A percentile compares a stretch with the other conserved stretches of the same genome.
Evolutionary conservation across 768 basidiomycete genomes (phyloP).

Genomic region (Boletellus emodensis): DNA sequence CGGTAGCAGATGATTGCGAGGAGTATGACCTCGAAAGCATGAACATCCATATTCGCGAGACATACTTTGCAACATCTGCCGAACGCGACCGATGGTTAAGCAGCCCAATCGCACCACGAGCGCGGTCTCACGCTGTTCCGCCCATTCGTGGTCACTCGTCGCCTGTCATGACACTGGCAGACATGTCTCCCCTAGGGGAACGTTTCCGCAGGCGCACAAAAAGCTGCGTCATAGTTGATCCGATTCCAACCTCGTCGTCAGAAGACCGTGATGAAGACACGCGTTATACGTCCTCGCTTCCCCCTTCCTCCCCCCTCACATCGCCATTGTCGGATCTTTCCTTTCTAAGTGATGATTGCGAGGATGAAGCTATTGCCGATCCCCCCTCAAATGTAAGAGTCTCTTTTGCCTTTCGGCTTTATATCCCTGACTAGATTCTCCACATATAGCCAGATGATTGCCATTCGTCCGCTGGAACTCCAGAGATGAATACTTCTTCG

Average conservation of each 20-base stretch:
- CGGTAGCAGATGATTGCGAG: conserved; percentile 19
- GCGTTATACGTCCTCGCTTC: conserved; percentile 23
- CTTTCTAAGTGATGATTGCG: conserved; percentile 28
- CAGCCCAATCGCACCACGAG: conserved; percentile 39
- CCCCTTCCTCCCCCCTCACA: conserved; percentile 43
- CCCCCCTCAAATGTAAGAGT: conserved; percentile 28
- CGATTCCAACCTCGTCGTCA: neutral
- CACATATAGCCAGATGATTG: conserved; percentile 11
- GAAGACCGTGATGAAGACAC: conserved; percentile 16
- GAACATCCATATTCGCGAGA: conserved; percentile 39
- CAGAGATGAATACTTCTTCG: conserved; percentile 13
- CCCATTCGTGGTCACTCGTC: conserved; percentile 22
- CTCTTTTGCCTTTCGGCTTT: conserved; percentile 11
- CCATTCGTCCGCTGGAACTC: conserved; percentile 2
- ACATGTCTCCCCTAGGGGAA: conserved; percentile 6
- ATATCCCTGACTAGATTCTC: conserved; percentile 1
- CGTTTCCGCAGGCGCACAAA: conserved; percentile 1
- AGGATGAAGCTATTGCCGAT: conserved; percentile 10
- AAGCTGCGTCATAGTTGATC: neutral
- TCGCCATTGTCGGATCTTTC: conserved; percentile 40
- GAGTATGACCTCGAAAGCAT: conserved; percentile 32
- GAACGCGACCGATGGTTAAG: conserved; percentile 59
- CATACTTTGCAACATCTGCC: conserved; percentile 52
- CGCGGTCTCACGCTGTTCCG: conserved; percentile 12
- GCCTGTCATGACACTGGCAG: conserved; percentile 13